A percentile compares a stretch with the other conserved stretches of the same genome.
These are phyloP conservation scores for Aspergillus sclerotiicarbonarius DNA, from an alignment of 495 filamentous ascomycete species.

Conservation along the genomic window DNA sequence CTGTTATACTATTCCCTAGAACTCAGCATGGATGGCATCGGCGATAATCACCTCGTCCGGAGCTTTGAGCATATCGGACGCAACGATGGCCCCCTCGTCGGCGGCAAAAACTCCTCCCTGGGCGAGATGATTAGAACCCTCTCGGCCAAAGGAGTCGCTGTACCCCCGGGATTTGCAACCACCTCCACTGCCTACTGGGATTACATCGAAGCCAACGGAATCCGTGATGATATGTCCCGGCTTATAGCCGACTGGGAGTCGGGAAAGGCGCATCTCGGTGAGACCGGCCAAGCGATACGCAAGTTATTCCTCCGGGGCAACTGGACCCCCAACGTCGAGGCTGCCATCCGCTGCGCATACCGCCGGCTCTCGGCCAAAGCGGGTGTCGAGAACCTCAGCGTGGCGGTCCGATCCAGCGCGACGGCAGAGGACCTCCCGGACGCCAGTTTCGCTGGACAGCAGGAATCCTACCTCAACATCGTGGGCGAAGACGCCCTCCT, in stretches of 20 bases:
- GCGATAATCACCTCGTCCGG: not conserved
- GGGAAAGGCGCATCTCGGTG: constrained; percentile 6
- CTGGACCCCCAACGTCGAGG: constrained; percentile 7
- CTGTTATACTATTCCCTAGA: no score
- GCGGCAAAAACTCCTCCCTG: constrained; percentile 37
- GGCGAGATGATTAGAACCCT: constrained; percentile 35
- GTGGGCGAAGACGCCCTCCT: constrained; percentile 16
- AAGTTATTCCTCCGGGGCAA: constrained; percentile 24
- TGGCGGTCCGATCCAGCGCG: constrained; percentile 38
- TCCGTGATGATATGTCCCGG: constrained; percentile 24
- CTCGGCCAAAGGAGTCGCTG: constrained; percentile 22
- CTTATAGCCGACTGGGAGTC: constrained; percentile 16
- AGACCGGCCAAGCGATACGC: constrained; percentile 19
- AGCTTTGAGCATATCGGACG: not conserved
- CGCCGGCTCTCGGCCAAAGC: constrained; percentile 1
- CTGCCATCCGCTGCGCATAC: constrained; percentile 8
- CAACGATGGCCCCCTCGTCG: constrained; percentile 18
- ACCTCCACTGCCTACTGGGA: constrained; percentile 34
- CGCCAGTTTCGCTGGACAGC: constrained; percentile 38
- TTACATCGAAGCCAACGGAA: constrained; percentile 27
- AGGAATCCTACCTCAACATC: constrained; percentile 34
- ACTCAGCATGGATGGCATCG: not conserved
- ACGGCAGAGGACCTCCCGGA: constrained; percentile 39
- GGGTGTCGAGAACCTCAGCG: constrained; percentile 27
- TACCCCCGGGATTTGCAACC: constrained; percentile 33